Percentiles rank a stretch among this genome's conserved stretches.
phyloP scores from a whole-genome alignment of 371 early-diverging fungal species.

The Coemansia linderi region DNA sequence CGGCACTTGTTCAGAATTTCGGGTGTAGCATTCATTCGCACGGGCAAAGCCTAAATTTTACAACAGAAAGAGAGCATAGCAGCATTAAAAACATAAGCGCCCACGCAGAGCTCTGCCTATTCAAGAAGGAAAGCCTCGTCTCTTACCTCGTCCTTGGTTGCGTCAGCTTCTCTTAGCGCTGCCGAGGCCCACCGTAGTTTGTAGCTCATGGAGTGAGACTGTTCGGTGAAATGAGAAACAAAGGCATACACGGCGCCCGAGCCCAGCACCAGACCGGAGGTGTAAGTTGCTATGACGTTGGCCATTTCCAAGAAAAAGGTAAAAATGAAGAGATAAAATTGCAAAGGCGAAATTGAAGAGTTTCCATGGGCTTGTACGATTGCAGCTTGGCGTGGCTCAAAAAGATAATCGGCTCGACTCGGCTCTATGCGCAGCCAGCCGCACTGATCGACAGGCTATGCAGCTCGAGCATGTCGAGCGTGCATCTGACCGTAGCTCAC shows the following conservation, averaged over 20 bases:
- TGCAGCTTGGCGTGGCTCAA: background rate
- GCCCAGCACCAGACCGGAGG: slow-evolving; percentile 46
- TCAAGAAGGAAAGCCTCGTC: background rate
- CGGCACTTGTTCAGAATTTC: slow-evolving; percentile 28
- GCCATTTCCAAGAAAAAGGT: slow-evolving; percentile 25
- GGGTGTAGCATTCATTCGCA: slow-evolving; percentile 22
- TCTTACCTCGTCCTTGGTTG: slow-evolving; percentile 24
- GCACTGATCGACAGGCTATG: background rate
- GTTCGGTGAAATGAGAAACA: slow-evolving; percentile 31
- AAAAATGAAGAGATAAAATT: background rate
- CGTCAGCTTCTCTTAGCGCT: slow-evolving; percentile 18
- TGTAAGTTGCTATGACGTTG: slow-evolving; percentile 40
- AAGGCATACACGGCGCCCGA: slow-evolving; percentile 44
- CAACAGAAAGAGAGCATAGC: background rate
- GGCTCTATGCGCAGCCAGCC: background rate
- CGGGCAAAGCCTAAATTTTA: slow-evolving; percentile 14
- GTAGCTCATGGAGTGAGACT: slow-evolving; percentile 30
- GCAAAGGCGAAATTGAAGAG: background rate
- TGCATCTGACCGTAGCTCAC: background rate
- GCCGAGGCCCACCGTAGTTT: slow-evolving; percentile 32
- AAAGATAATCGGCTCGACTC: background rate
- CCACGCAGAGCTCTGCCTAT: background rate
- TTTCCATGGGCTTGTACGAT: no score
- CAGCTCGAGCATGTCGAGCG: background rate
- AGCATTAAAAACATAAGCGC: background rate